Percentiles rank a stretch among this genome's conserved stretches.
Evolutionary conservation across 805 yeast genomes (phyloP).

Genomic region (Metschnikowia picachoensis): DNA sequence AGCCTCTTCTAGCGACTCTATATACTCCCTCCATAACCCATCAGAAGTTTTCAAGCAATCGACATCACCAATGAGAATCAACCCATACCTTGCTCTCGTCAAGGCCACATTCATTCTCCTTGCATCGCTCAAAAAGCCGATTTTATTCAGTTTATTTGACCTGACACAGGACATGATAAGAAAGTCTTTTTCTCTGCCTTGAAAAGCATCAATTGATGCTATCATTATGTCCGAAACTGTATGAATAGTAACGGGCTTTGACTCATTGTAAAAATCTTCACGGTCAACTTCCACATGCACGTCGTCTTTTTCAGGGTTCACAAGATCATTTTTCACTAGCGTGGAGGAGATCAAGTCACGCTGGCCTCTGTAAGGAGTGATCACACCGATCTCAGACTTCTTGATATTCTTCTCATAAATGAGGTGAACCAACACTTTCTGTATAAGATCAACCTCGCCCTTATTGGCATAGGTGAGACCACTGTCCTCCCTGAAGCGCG

Average conservation of each 20-base stretch:
- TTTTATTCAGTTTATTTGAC: constrained; percentile 66
- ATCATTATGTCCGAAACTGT: constrained; percentile 43
- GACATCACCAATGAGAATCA: constrained; percentile 36
- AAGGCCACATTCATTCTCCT: constrained; percentile 86
- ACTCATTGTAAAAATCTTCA: constrained; percentile 50
- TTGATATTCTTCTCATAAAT: constrained; percentile 51
- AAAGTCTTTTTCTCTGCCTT: constrained; percentile 55
- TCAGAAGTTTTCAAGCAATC: constrained; percentile 13
- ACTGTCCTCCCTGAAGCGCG: constrained; percentile 42
- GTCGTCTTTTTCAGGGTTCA: constrained; percentile 51
- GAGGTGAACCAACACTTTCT: constrained; percentile 46
- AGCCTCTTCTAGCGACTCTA: constrained; percentile 11
- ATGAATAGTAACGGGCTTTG: constrained; percentile 47
- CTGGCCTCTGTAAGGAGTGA: constrained; percentile 77
- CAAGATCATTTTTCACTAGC: constrained; percentile 46
- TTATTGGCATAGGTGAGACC: constrained; percentile 59
- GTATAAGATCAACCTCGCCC: constrained; percentile 48
- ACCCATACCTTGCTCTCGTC: constrained; percentile 82
- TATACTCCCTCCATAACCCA: constrained; percentile 17
- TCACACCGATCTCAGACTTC: constrained; percentile 50
- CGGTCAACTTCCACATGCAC: constrained; percentile 55
- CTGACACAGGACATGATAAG: constrained; percentile 51
- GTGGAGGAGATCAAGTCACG: constrained; percentile 55
- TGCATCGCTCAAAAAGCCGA: constrained; percentile 83
- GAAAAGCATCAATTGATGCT: constrained; percentile 52